phyloP scores from a whole-genome alignment of 2,329 filamentous ascomycete species.

The Plenodomus lindquistii region DNA sequence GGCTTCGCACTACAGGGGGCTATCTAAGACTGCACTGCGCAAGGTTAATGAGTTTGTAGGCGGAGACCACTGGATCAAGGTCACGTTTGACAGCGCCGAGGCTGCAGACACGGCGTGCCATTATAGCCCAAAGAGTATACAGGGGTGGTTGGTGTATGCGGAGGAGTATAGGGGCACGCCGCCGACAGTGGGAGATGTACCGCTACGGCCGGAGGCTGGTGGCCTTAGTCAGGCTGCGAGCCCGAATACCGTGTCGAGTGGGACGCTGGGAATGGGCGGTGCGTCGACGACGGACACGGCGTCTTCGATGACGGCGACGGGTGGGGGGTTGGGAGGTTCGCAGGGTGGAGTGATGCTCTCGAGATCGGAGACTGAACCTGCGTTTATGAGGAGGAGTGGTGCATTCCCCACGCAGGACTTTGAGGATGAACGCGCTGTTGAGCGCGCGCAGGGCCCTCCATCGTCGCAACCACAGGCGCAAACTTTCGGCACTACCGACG shows the following conservation, averaged over 20 bases:
- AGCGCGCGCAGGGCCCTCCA: slow-evolving; percentile 3
- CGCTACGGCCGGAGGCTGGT: slow-evolving; percentile 45
- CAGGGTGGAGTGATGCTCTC: slow-evolving; percentile 2
- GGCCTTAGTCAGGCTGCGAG: slow-evolving; percentile 35
- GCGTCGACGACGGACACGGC: slow-evolving; percentile 43
- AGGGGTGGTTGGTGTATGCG: slow-evolving; percentile 53
- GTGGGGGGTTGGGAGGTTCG: slow-evolving; percentile 24
- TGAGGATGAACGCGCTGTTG: too few species aligned
- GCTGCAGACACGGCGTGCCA: slow-evolving; percentile 55
- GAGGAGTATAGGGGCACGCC: slow-evolving; percentile 52
- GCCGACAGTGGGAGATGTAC: slow-evolving; percentile 48
- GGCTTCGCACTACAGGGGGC: slow-evolving; percentile 66
- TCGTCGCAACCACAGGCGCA: slow-evolving; percentile 41
- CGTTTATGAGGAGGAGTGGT: slow-evolving; percentile 22
- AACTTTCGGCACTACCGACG: too few species aligned
- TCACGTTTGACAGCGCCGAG: slow-evolving; percentile 55
- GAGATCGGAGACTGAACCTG: slow-evolving; percentile 30
- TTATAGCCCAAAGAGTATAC: slow-evolving; percentile 52
- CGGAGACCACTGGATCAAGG: slow-evolving; percentile 84
- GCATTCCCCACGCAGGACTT: slow-evolving; percentile 31
- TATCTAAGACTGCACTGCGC: slow-evolving; percentile 73
- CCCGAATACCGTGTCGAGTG: slow-evolving; percentile 40
- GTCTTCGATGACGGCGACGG: slow-evolving; percentile 48
- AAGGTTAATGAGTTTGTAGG: slow-evolving; percentile 82
- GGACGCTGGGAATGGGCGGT: slow-evolving; percentile 30